Percentiles rank a stretch among this genome's conserved stretches.
phyloP scores from a whole-genome alignment of 768 basidiomycete species.

The Hericium alpestre region DNA sequence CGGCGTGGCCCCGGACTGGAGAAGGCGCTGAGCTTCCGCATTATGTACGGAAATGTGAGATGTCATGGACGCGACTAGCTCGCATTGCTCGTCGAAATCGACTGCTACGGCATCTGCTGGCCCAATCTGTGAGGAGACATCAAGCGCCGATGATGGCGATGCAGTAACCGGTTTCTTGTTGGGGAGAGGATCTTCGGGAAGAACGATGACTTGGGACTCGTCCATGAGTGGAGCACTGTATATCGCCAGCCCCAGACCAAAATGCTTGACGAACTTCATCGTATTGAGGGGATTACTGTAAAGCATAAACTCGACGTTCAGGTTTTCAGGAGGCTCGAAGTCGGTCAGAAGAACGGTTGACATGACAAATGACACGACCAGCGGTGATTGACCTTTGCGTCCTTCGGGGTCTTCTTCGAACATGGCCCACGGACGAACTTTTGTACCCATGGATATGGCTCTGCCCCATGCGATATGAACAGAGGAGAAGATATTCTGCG shows the following conservation, averaged over 20 bases:
- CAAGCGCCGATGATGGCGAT: no score
- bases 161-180: background rate
- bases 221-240: conserved; percentile 15
- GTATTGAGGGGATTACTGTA: conserved; percentile 17
- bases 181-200: conserved; percentile 5
- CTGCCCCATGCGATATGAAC: conserved; percentile 17
- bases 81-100: background rate
- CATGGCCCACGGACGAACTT: background rate
- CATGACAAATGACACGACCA: conserved; percentile 17
- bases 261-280: conserved; percentile 8
- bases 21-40: background rate
- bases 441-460: background rate
- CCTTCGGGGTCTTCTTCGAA: background rate
- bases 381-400: conserved; percentile 2
- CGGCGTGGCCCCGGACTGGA: conserved; percentile 10
- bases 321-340: conserved; percentile 3
- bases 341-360: conserved; percentile 16
- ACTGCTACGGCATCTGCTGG: background rate
- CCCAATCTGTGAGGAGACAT: background rate
- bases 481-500: conserved; percentile 19
- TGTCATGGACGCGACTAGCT: conserved; percentile 1
- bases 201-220: conserved; percentile 14
- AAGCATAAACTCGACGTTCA: conserved; percentile 13
- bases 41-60: conserved; percentile 8
- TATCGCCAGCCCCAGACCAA: conserved; percentile 16